Evolutionary conservation across 2,329 filamentous ascomycete genomes (phyloP), one percentile per base, ranked within the genome.

Genomic region (Penicillium sp.): DNA sequence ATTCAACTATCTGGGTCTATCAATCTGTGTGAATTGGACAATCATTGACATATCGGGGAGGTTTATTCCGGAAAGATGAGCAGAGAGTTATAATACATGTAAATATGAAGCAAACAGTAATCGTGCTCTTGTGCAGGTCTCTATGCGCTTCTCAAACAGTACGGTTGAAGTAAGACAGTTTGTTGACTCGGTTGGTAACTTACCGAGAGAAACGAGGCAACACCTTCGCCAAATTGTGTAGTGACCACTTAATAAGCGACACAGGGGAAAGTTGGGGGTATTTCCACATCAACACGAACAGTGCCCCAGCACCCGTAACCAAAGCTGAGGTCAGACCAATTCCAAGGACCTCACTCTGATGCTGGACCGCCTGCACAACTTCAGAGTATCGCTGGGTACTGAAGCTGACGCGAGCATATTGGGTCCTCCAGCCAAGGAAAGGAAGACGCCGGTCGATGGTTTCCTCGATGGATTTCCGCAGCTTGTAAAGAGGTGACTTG

Each of bases 391-490:
- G 79, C 74, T 95, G 88, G 65, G 96, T 96, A 53, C 90, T 90
- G 70, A 99, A 99, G 61, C 91, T 96, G 8, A 99, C 87, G 18
- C 93, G 82, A 0, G 88, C 85, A 69, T 99, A 99, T 74, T 96
- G 90, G 2, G 94, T 99, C 67, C 87, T 85, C 86, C 93, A 96
- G 0, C 93, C 94, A 12, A 92, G 73, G 24, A 80, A 76, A 0
- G 94, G 94, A 2, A 95, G 66, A 63, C 88, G 86, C 13, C 88
- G 81, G 47, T 87, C 89, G 47, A 97, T 76, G 31, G 81, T 83
- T 75, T 99, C 94, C 68, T 99, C 94, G 13, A 96, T 76, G 59
- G 79, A 85, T 73, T 99, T 99, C 51, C 94, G 84, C 9, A 94
- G 70, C 31, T 87, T 82, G 66, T 97, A 97, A 0, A 87, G 66